Evolutionary conservation across 345 rosid genomes (phyloP), one percentile per base, ranked within the genome.

Genomic region (Eucalyptus erythrocorys): DNA sequence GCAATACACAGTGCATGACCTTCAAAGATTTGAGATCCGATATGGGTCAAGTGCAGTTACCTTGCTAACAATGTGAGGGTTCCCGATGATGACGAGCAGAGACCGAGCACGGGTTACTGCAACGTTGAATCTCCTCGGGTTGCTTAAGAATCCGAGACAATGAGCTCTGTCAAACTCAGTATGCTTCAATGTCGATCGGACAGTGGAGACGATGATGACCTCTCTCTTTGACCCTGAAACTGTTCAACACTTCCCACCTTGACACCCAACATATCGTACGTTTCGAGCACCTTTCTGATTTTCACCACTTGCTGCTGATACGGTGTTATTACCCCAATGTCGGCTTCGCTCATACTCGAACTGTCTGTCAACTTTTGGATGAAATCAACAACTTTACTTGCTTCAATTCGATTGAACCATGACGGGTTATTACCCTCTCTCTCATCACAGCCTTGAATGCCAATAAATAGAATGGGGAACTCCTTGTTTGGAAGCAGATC

Each of bases 191-290:
- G 96, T 95, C 4, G 96, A 95, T 59, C 96, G 89, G 82, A 94
- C 95, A 24, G 96, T 94, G 5, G 95, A 95, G n/a, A 95, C 91
- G 19, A 95, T 90, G 50, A 95, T 92, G 48, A 95, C 94, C 89
- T 92, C 90, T 80, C 90, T 91, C 86, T 94, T 88, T 94, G 97
- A 61, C 97, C 97, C 86, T 95, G 97, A 81, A 95, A 95, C 88
- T 95, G 97, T 85, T 94, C 97, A 7, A 95, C 97, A 82, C 94
- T 94, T 57, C 97, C 97, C 71, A 95, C 96, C 89, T 93, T 94
- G 27, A 94, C 88, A 51, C 92, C 92, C 2, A 88, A n/a, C 89
- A 92, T 91, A n/a, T 91, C 96, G 61, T 89, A 66, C 85, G 79
- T 89, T 82, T 94, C 95, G 21, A 95, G 93, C 5, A 87, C 94